Percentiles rank a stretch among this genome's conserved stretches.
phyloP scores from a whole-genome alignment of 495 filamentous ascomycete genomes.

The Neurospora sublineolata region DNA sequence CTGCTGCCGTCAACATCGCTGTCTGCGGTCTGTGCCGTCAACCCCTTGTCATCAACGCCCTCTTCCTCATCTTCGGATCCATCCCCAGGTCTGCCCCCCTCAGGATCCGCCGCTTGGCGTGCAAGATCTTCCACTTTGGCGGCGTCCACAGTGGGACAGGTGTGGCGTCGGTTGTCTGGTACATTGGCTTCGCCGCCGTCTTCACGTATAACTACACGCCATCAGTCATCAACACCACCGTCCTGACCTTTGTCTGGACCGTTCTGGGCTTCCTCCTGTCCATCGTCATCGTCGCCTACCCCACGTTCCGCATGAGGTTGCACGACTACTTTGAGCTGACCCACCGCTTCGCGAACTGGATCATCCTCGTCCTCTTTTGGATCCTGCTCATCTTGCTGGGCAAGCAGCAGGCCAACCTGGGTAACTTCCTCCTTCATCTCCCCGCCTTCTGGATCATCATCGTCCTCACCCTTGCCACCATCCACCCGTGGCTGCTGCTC shows the following conservation, averaged over 20 bases:
- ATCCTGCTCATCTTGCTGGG: slow-evolving; percentile 45
- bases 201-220: slow-evolving; percentile 35
- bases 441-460: slow-evolving; percentile 62
- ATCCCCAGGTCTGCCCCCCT: slow-evolving; percentile 52
- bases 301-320: slow-evolving; percentile 36
- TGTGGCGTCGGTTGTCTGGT: slow-evolving; percentile 58
- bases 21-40: slow-evolving; percentile 51
- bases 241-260: slow-evolving; percentile 23
- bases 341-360: slow-evolving; percentile 58
- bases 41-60: slow-evolving; percentile 59
- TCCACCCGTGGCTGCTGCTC: slow-evolving; percentile 58
- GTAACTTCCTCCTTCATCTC: slow-evolving; percentile 35
- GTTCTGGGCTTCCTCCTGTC: slow-evolving; percentile 29
- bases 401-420: slow-evolving; percentile 19
- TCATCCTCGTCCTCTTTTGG: slow-evolving; percentile 50
- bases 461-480: slow-evolving; percentile 44
- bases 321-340: slow-evolving; percentile 56
- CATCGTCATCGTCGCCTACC: slow-evolving; percentile 37
- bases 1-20: slow-evolving; percentile 34
- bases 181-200: slow-evolving; percentile 36
- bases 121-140: slow-evolving; percentile 67
- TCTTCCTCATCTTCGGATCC: slow-evolving; percentile 47
- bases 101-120: slow-evolving; percentile 48
- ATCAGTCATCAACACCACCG: slow-evolving; percentile 9
- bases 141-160: slow-evolving; percentile 66